These are phyloP conservation scores for Fusarium caatingaense DNA, from an alignment of 2,329 filamentous ascomycete species.

Conservation along the genomic window DNA sequence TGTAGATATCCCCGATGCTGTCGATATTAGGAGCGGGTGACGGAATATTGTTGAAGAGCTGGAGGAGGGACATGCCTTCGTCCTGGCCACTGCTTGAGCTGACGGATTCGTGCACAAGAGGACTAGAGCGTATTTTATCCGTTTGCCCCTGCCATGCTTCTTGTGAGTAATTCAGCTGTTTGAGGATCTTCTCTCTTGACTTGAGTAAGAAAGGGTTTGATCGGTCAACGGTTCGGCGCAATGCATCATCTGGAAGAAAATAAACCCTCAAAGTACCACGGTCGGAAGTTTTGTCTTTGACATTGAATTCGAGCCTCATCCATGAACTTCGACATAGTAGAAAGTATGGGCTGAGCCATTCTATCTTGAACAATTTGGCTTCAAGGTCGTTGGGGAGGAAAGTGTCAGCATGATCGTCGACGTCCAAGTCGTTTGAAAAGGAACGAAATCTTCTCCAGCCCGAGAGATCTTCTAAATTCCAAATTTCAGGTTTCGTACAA, in stretches of 20 bases:
- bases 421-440: slow-evolving; percentile 21
- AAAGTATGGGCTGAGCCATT: slow-evolving; percentile 40
- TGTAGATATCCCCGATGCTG: slow-evolving; percentile 61
- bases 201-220: slow-evolving; percentile 57
- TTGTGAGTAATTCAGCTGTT: slow-evolving; percentile 65
- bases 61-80: slow-evolving; percentile 68
- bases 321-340: slow-evolving; percentile 54
- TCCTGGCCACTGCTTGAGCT: slow-evolving; percentile 45
- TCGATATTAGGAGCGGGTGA: slow-evolving; percentile 71
- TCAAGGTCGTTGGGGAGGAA: slow-evolving; percentile 43
- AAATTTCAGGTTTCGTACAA: slow-evolving; percentile 21
- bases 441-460: slow-evolving; percentile 48
- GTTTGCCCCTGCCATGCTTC: slow-evolving; percentile 64
- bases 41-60: slow-evolving; percentile 78
- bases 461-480: slow-evolving; percentile 16
- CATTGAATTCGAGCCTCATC: slow-evolving; percentile 58
- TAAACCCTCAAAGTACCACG: slow-evolving; percentile 64
- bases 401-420: not conserved
- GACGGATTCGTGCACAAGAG: slow-evolving; percentile 3
- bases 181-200: slow-evolving; percentile 61
- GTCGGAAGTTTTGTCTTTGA: slow-evolving; percentile 31
- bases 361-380: slow-evolving; percentile 44
- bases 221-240: slow-evolving; percentile 64
- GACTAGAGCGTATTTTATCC: slow-evolving; percentile 8
- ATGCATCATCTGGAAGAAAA: slow-evolving; percentile 73